phyloP scores from a whole-genome alignment of 306 rosid species.

The Fagus crenata region DNA sequence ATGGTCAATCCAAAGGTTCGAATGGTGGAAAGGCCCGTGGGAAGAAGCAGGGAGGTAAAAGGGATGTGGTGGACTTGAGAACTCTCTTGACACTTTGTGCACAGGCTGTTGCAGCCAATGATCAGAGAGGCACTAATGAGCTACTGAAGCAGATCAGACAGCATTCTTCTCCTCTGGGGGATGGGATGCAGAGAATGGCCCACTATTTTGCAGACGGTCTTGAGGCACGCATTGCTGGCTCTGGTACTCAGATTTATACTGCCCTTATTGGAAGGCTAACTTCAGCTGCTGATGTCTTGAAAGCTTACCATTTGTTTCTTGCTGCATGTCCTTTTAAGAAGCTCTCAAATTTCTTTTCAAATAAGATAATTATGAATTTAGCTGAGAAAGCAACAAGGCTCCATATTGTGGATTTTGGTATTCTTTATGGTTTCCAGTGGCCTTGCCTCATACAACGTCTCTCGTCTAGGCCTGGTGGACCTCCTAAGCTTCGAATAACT shows the following conservation, averaged over 20 bases:
- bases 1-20: conserved; percentile 31
- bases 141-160: conserved; percentile 42
- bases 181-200: conserved; percentile 45
- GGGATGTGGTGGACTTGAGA: conserved; percentile 41
- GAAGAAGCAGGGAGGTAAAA: conserved; percentile 37
- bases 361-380: conserved; percentile 39
- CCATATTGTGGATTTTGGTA: conserved; percentile 44
- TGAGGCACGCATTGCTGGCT: conserved; percentile 44
- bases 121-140: conserved; percentile 26
- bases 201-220: conserved; percentile 43
- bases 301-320: conserved; percentile 44
- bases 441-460: conserved; percentile 35
- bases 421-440: conserved; percentile 42
- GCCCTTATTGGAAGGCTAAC: conserved; percentile 37
- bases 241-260: conserved; percentile 36
- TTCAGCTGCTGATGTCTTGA: conserved; percentile 41
- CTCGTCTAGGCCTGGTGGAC: conserved; percentile 33
- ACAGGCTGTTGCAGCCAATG: conserved; percentile 37
- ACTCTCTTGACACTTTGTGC: conserved; percentile 43
- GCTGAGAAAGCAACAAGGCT: conserved; percentile 37
- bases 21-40: conserved; percentile 33
- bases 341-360: conserved; percentile 37
- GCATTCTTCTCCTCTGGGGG: conserved; percentile 35
- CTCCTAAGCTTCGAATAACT: conserved; percentile 44
- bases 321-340: conserved; percentile 40